Conservation (phyloP, 306 rosid species). For the Lithocarpus polystachyus region DNA sequence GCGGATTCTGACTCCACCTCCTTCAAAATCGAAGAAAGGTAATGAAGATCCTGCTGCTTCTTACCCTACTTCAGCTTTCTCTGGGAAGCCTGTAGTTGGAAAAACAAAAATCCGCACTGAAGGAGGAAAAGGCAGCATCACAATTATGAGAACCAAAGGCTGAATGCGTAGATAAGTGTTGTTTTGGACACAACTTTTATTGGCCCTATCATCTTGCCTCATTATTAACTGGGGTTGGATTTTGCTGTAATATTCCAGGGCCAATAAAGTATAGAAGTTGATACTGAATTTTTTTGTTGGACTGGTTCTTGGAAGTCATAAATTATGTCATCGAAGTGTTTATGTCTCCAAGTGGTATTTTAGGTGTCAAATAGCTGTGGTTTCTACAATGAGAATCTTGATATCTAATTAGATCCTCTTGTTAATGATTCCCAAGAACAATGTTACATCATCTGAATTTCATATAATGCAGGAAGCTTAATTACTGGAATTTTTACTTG, state of each 20-base stretch:
- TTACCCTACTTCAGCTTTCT: slow-evolving; percentile 85
- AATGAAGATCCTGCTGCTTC: slow-evolving; percentile 49
- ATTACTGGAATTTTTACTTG: slow-evolving; percentile 13
- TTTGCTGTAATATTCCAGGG: slow-evolving; percentile 30
- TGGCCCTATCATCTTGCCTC: slow-evolving; percentile 21
- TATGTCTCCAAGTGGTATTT: slow-evolving; percentile 31
- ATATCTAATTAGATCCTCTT: slow-evolving; percentile 18
- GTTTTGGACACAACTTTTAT: slow-evolving; percentile 10
- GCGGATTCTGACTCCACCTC: slow-evolving; percentile 74
- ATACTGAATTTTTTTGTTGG: slow-evolving; percentile 15
- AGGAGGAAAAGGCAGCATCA: slow-evolving; percentile 98
- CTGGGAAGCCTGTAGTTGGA: slow-evolving; percentile 95
- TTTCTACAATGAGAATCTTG: slow-evolving; percentile 26
- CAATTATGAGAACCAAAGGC: slow-evolving; percentile 95
- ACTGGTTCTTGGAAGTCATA: slow-evolving; percentile 26
- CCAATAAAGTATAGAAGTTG: slow-evolving; percentile 30
- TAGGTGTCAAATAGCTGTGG: slow-evolving; percentile 27
- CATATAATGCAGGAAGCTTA: neutral
- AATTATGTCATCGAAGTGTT: slow-evolving; percentile 13
- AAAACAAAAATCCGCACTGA: slow-evolving; percentile 82
- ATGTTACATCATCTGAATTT: slow-evolving; percentile 6
- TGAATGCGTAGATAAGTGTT: slow-evolving; percentile 33
- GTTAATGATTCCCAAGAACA: slow-evolving; percentile 4
- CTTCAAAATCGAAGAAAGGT: slow-evolving; percentile 45
- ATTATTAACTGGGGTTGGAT: slow-evolving; percentile 24